These are phyloP conservation scores for Epipyxis sp. DNA, from an alignment of 108 stramenopile species.

Conservation along the genomic window DNA sequence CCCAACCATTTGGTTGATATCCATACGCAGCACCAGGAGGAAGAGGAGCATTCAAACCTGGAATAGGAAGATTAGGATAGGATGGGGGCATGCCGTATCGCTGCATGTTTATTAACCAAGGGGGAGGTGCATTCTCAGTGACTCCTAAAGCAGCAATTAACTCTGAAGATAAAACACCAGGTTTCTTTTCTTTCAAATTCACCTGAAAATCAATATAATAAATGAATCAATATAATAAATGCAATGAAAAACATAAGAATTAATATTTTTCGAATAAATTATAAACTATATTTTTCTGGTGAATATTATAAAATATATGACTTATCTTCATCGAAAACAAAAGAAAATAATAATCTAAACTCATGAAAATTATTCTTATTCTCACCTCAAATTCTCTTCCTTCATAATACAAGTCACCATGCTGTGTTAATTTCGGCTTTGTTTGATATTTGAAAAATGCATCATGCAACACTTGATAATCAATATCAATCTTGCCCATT, in stretches of 20 bases:
- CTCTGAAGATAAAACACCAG: constrained; percentile 61
- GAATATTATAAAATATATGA: too few species aligned
- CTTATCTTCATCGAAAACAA: too few species aligned
- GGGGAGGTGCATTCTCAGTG: constrained; percentile 74
- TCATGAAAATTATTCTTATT: not conserved
- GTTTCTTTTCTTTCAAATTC: constrained; percentile 40
- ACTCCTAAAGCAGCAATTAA: constrained; percentile 82
- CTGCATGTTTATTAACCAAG: constrained; percentile 99
- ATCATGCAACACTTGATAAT: constrained; percentile 90
- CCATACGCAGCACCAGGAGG: constrained; percentile 84
- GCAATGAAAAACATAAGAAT: too few species aligned
- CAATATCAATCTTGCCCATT: constrained; percentile 88
- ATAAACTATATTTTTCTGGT: too few species aligned
- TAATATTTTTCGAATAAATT: too few species aligned
- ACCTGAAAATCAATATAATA: too few species aligned
- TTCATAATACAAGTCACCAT: constrained; percentile 94
- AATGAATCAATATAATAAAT: too few species aligned
- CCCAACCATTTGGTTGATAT: constrained; percentile 93
- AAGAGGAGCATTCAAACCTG: constrained; percentile 94
- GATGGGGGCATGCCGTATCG: constrained; percentile 94
- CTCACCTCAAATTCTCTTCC: constrained; percentile 88
- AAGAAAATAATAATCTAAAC: not conserved
- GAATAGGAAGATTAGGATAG: constrained; percentile 83
- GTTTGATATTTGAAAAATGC: constrained; percentile 98
- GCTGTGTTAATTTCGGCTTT: constrained; percentile 66